These are phyloP conservation scores for Lotus japonicus DNA, from an alignment of 306 rosid genomes.

Conservation along the genomic window DNA sequence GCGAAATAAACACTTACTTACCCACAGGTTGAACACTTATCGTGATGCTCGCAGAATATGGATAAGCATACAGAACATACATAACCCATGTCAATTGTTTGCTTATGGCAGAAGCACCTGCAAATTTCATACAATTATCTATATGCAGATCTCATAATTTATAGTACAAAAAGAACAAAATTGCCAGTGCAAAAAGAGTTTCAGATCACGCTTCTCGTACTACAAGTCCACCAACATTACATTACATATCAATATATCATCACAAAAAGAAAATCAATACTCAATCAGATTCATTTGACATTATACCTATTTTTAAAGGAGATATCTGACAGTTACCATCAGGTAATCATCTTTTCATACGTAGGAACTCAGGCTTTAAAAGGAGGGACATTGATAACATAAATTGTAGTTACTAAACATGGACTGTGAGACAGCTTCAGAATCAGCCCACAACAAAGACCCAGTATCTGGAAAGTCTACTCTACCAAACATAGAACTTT, in stretches of 20 bases:
- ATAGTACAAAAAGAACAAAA: slow-evolving; percentile 8
- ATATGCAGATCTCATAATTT: neutral
- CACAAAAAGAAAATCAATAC: neutral
- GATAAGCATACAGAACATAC: slow-evolving; percentile 95
- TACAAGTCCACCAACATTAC: neutral
- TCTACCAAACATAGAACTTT: no score
- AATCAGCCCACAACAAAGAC: no score
- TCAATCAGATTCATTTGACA: neutral
- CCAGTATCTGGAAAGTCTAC: no score
- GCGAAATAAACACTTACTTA: slow-evolving; percentile 51
- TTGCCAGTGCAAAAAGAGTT: neutral
- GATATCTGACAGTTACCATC: neutral
- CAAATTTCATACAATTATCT: slow-evolving; percentile 27
- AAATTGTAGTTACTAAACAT: neutral
- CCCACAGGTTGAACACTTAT: slow-evolving; percentile 98
- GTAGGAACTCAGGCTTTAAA: slow-evolving; percentile 8
- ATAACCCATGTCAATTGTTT: slow-evolving; percentile 92
- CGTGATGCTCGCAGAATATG: slow-evolving; percentile 93
- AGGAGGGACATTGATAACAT: neutral
- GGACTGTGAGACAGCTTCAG: no score
- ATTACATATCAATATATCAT: neutral
- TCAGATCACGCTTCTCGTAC: neutral
- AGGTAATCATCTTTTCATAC: neutral
- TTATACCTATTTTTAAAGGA: neutral
- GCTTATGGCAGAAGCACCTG: slow-evolving; percentile 99